Evolutionary conservation across 1,139 yeast species (phyloP).

Genomic region (Geotrichum carabidarum): DNA sequence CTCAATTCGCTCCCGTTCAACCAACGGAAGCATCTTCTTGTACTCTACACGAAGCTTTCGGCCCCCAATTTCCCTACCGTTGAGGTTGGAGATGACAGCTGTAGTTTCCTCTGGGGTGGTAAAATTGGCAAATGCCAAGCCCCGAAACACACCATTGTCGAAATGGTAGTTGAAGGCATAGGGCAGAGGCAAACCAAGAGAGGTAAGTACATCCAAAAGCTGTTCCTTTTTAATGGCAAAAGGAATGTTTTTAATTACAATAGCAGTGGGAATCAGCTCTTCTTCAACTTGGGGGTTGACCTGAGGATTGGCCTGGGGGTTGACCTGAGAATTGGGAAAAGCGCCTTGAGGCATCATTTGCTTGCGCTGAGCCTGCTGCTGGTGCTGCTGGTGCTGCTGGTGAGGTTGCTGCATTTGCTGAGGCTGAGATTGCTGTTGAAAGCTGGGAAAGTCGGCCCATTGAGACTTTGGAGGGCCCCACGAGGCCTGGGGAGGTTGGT

Average conservation of each 20-base stretch:
- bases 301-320: conserved; percentile 1
- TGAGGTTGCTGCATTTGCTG: background rate
- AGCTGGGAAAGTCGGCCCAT: conserved; percentile 16
- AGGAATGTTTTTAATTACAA: conserved; percentile 94
- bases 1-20: conserved; percentile 91
- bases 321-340: background rate
- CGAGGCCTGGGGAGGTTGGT: conserved; percentile 9
- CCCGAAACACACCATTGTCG: conserved; percentile 96
- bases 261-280: conserved; percentile 93
- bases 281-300: conserved; percentile 45
- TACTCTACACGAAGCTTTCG: conserved; percentile 92
- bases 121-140: conserved; percentile 95
- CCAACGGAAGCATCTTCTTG: conserved; percentile 91
- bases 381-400: conserved; percentile 6
- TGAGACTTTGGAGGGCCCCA: conserved; percentile 26
- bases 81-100: conserved; percentile 71
- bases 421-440: background rate
- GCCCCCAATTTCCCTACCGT: conserved; percentile 95
- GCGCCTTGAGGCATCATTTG: background rate
- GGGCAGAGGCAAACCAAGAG: conserved; percentile 82
- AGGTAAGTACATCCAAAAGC: conserved; percentile 86
- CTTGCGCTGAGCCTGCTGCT: background rate
- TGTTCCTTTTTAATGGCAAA: conserved; percentile 97
- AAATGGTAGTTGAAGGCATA: conserved; percentile 97
- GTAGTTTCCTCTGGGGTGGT: conserved; percentile 93